phyloP scores from a whole-genome alignment of 2,329 filamentous ascomycete species.

The Cladophialophora exuberans region DNA sequence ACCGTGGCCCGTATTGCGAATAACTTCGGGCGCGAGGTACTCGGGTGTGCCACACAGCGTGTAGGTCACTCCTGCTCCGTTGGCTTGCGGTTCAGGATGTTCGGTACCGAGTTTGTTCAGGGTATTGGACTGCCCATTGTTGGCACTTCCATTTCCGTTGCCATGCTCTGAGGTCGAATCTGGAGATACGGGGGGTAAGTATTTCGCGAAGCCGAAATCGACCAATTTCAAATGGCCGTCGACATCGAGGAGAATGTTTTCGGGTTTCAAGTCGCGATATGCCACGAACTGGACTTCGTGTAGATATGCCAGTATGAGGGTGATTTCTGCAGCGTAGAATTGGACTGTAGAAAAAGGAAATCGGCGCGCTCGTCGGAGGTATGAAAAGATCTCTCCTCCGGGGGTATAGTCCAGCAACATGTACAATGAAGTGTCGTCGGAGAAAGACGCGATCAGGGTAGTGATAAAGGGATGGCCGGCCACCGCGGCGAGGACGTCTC shows the following conservation, averaged over 20 bases:
- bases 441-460: conserved; percentile 66
- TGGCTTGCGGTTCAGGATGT: conserved; percentile 23
- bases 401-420: conserved; percentile 68
- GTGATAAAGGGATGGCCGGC: conserved; percentile 69
- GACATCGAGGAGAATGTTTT: conserved; percentile 68
- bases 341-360: conserved; percentile 63
- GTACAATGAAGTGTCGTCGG: conserved; percentile 62
- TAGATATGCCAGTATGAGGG: conserved; percentile 66
- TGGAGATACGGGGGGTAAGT: conserved; percentile 49
- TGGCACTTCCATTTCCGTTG: too few relatives aligned
- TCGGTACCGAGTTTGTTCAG: conserved; percentile 15
- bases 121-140: conserved; percentile 11
- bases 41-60: conserved; percentile 70
- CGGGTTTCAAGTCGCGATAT: conserved; percentile 70
- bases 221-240: conserved; percentile 69
- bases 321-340: conserved; percentile 70
- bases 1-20: conserved; percentile 66
- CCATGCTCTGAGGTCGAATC: conserved; percentile 15
- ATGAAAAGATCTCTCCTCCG: conserved; percentile 69
- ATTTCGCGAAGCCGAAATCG: conserved; percentile 71
- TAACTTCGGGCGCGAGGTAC: conserved; percentile 69
- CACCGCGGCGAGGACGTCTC: conserved; percentile 64
- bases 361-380: conserved; percentile 62
- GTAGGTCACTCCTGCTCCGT: conserved; percentile 52
- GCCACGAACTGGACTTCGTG: conserved; percentile 67